Percentiles rank a stretch among this genome's conserved stretches.
phyloP scores from a whole-genome alignment of 371 early-diverging fungal species.

The Parasitella parasitica region DNA sequence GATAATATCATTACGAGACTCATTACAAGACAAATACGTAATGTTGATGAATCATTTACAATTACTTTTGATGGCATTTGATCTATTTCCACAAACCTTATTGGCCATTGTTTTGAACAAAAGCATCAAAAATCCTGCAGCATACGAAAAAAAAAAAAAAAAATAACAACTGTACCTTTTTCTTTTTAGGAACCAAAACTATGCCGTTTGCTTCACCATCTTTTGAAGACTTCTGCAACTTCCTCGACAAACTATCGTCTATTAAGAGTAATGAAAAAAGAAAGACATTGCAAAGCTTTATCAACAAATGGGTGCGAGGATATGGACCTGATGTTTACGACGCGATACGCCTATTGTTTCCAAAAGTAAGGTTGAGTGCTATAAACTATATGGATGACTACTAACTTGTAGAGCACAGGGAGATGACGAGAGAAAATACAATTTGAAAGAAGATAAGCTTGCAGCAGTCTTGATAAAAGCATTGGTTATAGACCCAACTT shows the following conservation, averaged over 20 bases:
- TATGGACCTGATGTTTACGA: conserved; percentile 1
- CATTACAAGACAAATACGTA: too few species aligned
- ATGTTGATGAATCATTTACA: not conserved
- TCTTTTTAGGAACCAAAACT: not conserved
- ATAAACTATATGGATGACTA: not conserved
- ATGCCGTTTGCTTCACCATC: not conserved
- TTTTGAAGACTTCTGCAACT: not conserved
- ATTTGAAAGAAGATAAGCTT: conserved; percentile 67
- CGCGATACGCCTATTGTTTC: not conserved
- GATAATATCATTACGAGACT: too few species aligned
- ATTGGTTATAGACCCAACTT: conserved; percentile 51
- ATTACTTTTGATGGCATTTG: not conserved
- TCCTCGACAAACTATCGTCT: not conserved
- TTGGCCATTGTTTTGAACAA: not conserved
- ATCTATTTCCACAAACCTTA: too few species aligned
- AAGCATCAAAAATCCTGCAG: not conserved
- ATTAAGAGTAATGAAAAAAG: not conserved
- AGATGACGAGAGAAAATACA: conserved; percentile 47
- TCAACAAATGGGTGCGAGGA: not conserved
- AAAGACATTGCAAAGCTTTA: not conserved
- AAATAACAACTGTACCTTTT: not conserved
- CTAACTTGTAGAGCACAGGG: not conserved
- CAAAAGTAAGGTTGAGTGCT: not conserved
- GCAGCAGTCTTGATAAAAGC: conserved; percentile 64
- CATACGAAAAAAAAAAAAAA: not conserved